Conservation (phyloP, 257 asterid species). For the Primulina eburnea region DNA sequence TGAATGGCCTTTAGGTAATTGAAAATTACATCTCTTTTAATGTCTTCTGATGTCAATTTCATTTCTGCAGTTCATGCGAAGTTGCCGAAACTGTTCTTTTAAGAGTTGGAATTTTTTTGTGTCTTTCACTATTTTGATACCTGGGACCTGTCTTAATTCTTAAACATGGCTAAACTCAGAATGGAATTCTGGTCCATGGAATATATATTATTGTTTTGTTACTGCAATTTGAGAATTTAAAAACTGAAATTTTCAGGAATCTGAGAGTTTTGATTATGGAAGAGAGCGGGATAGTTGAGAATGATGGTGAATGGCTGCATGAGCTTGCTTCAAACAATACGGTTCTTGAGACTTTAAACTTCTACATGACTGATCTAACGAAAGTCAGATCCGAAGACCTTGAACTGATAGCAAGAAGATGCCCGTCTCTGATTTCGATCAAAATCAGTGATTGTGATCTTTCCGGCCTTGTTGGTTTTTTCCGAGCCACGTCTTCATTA, state of each 20-base stretch:
- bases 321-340: constrained; percentile 63
- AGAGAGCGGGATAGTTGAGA: constrained; percentile 63
- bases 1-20: no score
- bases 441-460: constrained; percentile 71
- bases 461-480: constrained; percentile 49
- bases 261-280: constrained; percentile 60
- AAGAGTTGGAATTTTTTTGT: not conserved
- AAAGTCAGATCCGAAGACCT: constrained; percentile 49
- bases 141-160: not conserved
- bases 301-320: constrained; percentile 69
- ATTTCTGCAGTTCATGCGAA: not conserved
- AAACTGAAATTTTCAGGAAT: constrained; percentile 39
- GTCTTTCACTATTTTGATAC: not conserved
- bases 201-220: not conserved
- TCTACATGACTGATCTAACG: constrained; percentile 62
- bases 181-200: constrained; percentile 4
- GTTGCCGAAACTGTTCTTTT: not conserved
- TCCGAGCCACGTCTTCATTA: constrained; percentile 48
- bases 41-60: no score
- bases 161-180: not conserved
- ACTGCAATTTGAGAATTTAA: constrained; percentile 4
- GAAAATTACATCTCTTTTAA: no score
- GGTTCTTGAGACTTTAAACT: constrained; percentile 65
- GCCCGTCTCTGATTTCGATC: constrained; percentile 54
- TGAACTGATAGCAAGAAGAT: constrained; percentile 66